Conservation (phyloP, 306 rosid species). For the Amphicarpaea edgeworthii region DNA sequence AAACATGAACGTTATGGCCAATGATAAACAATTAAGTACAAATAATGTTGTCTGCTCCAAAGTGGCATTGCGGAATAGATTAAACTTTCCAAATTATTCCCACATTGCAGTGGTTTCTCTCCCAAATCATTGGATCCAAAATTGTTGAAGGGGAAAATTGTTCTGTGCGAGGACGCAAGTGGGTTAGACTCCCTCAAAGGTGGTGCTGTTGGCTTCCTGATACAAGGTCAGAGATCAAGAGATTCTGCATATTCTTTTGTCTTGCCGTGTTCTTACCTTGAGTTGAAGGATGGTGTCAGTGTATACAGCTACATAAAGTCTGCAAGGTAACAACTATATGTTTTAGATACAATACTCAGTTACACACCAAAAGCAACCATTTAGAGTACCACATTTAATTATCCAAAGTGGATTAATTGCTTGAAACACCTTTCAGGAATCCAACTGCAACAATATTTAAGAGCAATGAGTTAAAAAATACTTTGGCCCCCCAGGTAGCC, state of each 20-base stretch:
- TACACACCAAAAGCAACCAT: neutral
- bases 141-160: constrained; percentile 51
- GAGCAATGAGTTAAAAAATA: constrained; percentile 36
- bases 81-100: neutral
- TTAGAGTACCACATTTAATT: neutral
- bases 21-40: neutral
- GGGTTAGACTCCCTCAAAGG: neutral
- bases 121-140: neutral
- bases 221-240: neutral
- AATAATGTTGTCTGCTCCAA: neutral
- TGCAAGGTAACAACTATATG: constrained; percentile 34
- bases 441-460: constrained; percentile 48
- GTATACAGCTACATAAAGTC: constrained; percentile 37
- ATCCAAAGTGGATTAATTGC: neutral
- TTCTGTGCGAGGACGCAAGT: constrained; percentile 40
- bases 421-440: constrained; percentile 15
- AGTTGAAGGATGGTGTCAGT: neutral
- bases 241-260: neutral
- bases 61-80: neutral
- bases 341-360: neutral
- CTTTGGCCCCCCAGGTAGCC: constrained; percentile 33
- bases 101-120: neutral
- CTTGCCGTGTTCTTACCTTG: constrained; percentile 46
- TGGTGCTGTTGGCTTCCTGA: constrained; percentile 44
- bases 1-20: neutral